Conservation (phyloP, 1,284 basidiomycete genomes). For the Golubevia sp. region DNA sequence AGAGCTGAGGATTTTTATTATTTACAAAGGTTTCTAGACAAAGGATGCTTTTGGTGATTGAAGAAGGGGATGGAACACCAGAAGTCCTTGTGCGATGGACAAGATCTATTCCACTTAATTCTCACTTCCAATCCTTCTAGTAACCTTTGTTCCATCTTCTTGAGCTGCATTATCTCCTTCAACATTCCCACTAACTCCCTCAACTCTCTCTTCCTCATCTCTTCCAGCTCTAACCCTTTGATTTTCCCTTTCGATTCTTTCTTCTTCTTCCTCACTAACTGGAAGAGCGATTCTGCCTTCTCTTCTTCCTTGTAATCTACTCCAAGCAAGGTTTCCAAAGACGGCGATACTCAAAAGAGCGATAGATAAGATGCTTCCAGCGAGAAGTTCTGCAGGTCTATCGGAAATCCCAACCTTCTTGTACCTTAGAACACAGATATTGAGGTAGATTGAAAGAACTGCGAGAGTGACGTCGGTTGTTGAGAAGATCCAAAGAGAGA, state of each 20-base stretch:
- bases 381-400: conserved; percentile 32
- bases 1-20: too few relatives aligned
- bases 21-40: too few relatives aligned
- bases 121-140: neutral
- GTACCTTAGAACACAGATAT: conserved; percentile 38
- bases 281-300: conserved; percentile 38
- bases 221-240: neutral
- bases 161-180: neutral
- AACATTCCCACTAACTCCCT: neutral
- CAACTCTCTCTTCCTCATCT: neutral
- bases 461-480: conserved; percentile 42
- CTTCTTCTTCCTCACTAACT: conserved; percentile 22
- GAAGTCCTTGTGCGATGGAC: neutral
- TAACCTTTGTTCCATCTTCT: neutral
- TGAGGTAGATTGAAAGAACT: conserved; percentile 34
- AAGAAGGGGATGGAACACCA: neutral
- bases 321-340: conserved; percentile 34
- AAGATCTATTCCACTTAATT: neutral
- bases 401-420: conserved; percentile 27
- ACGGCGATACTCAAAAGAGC: conserved; percentile 29
- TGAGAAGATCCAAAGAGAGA: conserved; percentile 47
- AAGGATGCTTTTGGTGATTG: too few relatives aligned
- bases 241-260: neutral
- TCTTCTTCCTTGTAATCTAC: conserved; percentile 26
- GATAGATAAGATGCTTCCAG: conserved; percentile 36